phyloP scores from a whole-genome alignment of 768 basidiomycete genomes.

The Cyathus striatus region DNA sequence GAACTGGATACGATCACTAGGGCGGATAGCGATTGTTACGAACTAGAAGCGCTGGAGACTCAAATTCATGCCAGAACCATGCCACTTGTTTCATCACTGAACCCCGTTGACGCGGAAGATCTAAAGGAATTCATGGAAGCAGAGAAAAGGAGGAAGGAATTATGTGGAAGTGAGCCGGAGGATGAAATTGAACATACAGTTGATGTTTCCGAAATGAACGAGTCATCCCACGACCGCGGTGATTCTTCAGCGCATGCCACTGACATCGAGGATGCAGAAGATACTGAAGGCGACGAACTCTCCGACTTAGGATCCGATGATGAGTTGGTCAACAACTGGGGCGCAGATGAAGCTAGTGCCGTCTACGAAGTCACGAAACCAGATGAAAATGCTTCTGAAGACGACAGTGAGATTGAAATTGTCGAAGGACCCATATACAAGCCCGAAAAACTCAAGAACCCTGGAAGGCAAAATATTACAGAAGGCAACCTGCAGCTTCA shows the following conservation, averaged over 20 bases:
- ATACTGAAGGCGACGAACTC: neutral
- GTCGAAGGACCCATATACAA: conserved; percentile 6
- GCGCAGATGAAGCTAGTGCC: conserved; percentile 34
- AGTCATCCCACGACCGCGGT: no score
- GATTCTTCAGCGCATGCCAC: no score
- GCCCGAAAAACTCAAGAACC: neutral
- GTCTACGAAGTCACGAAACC: conserved; percentile 22
- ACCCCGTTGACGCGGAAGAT: conserved; percentile 56
- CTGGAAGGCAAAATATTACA: neutral
- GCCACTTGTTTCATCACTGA: conserved; percentile 36
- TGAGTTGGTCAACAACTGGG: conserved; percentile 34
- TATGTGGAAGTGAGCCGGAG: conserved; percentile 42
- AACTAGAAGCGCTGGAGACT: conserved; percentile 2
- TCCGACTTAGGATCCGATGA: conserved; percentile 26
- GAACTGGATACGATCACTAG: conserved; percentile 52
- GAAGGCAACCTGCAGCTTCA: conserved; percentile 21
- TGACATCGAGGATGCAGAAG: no score
- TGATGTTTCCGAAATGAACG: conserved; percentile 11
- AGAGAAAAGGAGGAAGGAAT: conserved; percentile 46
- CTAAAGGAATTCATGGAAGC: conserved; percentile 63
- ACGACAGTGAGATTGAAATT: conserved; percentile 30
- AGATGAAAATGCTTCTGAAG: conserved; percentile 8
- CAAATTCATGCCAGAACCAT: conserved; percentile 13
- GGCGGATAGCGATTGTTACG: conserved; percentile 19
- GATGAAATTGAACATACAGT: conserved; percentile 14